Evolutionary conservation across 2,329 filamentous ascomycete species (phyloP).

Genomic region (Phaeosphaeriaceae sp.): DNA sequence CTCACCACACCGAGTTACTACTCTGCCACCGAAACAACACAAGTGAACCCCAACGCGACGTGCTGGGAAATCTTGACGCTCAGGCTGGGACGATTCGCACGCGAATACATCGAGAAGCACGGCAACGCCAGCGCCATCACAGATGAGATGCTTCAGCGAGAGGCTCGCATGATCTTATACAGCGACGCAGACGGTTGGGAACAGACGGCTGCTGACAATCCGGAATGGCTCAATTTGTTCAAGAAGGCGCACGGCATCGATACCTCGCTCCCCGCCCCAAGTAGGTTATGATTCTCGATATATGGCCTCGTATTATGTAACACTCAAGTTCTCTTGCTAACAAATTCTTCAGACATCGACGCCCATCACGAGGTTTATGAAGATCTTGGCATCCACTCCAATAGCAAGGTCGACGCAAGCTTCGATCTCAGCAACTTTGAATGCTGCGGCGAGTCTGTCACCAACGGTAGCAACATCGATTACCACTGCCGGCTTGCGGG

Average conservation of each 20-base stretch:
- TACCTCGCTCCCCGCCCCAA: constrained; percentile 7
- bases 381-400: constrained; percentile 38
- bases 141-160: constrained; percentile 58
- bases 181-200: constrained; percentile 59
- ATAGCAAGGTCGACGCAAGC: constrained; percentile 34
- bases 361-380: constrained; percentile 39
- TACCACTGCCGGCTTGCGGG: constrained; percentile 36
- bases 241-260: constrained; percentile 57
- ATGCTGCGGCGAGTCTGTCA: constrained; percentile 13
- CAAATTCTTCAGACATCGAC: constrained; percentile 9
- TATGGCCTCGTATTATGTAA: neutral
- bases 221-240: constrained; percentile 58
- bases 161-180: constrained; percentile 58
- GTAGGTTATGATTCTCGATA: constrained; percentile 7
- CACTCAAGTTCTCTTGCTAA: neutral
- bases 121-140: constrained; percentile 46
- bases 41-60: constrained; percentile 41
- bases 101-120: constrained; percentile 47
- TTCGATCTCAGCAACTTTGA: constrained; percentile 39
- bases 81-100: constrained; percentile 54
- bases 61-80: constrained; percentile 60
- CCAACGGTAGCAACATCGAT: constrained; percentile 1
- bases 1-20: constrained; percentile 24
- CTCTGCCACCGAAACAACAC: constrained; percentile 11
- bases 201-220: constrained; percentile 48